These are phyloP conservation scores for Stygiomarasmius scandens DNA, from an alignment of 1,284 basidiomycete species.

Conservation along the genomic window DNA sequence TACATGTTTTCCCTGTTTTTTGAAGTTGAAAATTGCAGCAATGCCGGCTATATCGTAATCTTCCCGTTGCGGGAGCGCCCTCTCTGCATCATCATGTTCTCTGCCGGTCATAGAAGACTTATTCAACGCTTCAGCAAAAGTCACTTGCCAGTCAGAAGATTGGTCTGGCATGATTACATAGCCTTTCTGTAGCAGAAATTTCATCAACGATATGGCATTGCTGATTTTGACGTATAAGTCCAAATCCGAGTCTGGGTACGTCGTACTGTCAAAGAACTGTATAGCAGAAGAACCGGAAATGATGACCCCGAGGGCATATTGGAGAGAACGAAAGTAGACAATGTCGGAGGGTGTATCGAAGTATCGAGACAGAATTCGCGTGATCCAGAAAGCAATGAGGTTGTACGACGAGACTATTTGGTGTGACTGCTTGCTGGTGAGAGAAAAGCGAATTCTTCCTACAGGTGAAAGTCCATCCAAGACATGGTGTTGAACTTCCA, in stretches of 20 bases:
- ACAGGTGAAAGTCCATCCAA: slow-evolving; percentile 4
- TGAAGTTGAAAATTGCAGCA: slow-evolving; percentile 26
- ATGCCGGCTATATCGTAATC: slow-evolving; percentile 18
- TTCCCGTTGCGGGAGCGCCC: neutral
- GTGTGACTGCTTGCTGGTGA: neutral
- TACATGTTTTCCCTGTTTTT: slow-evolving; percentile 27
- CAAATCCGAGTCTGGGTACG: slow-evolving; percentile 6
- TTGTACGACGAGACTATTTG: slow-evolving; percentile 1
- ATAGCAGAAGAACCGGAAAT: slow-evolving; percentile 13
- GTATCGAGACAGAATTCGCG: slow-evolving; percentile 1
- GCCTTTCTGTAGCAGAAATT: neutral
- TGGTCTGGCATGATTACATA: neutral
- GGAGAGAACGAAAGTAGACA: slow-evolving; percentile 1
- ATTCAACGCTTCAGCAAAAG: too few species aligned
- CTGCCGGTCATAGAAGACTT: neutral
- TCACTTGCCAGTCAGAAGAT: too few species aligned
- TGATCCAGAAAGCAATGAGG: slow-evolving; percentile 3
- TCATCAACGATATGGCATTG: neutral
- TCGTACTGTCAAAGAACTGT: slow-evolving; percentile 5
- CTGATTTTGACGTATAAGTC: slow-evolving; percentile 7
- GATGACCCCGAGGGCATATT: slow-evolving; percentile 1
- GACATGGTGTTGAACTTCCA: neutral
- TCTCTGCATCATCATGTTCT: neutral
- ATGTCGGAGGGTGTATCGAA: neutral
- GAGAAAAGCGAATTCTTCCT: neutral